Conservation (phyloP, 1,284 basidiomycete species). For the Ganoderma lingzhi region DNA sequence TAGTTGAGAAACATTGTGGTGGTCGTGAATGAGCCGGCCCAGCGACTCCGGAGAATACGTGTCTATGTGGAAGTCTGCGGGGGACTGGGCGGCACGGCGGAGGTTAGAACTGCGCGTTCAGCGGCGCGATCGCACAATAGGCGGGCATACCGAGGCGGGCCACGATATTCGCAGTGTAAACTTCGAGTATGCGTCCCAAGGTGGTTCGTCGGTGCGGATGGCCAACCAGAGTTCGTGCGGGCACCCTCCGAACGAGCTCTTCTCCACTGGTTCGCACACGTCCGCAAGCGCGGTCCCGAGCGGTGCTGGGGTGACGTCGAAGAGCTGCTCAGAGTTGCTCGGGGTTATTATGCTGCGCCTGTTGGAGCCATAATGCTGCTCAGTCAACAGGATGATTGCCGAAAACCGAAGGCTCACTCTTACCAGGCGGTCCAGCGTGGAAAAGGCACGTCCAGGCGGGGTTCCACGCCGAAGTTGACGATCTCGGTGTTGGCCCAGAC, state of each 20-base stretch:
- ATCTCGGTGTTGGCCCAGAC: constrained; percentile 70
- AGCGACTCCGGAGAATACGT: constrained; percentile 26
- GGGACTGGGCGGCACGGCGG: constrained; percentile 34
- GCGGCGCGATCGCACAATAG: background rate
- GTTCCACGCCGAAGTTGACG: constrained; percentile 57
- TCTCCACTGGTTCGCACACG: constrained; percentile 30
- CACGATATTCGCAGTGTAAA: constrained; percentile 73
- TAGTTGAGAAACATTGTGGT: background rate
- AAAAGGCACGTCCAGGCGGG: constrained; percentile 34
- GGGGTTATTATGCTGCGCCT: constrained; percentile 47
- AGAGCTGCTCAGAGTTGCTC: constrained; percentile 41
- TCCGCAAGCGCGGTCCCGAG: constrained; percentile 45
- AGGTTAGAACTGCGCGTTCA: background rate
- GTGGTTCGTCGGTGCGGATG: constrained; percentile 56
- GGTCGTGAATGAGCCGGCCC: background rate
- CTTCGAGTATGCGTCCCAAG: constrained; percentile 54
- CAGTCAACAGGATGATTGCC: background rate
- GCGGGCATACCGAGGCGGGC: constrained; percentile 64
- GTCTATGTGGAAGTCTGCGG: constrained; percentile 40
- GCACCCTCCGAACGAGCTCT: constrained; percentile 41
- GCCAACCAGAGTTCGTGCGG: constrained; percentile 64
- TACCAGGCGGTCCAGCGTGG: constrained; percentile 47
- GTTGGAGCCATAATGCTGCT: background rate
- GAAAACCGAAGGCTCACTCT: constrained; percentile 26
- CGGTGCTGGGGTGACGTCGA: constrained; percentile 53